Evolutionary conservation across 2,329 filamentous ascomycete species (phyloP), one percentile per base, ranked within the genome.

Genomic region (Talaromyces sp.): DNA sequence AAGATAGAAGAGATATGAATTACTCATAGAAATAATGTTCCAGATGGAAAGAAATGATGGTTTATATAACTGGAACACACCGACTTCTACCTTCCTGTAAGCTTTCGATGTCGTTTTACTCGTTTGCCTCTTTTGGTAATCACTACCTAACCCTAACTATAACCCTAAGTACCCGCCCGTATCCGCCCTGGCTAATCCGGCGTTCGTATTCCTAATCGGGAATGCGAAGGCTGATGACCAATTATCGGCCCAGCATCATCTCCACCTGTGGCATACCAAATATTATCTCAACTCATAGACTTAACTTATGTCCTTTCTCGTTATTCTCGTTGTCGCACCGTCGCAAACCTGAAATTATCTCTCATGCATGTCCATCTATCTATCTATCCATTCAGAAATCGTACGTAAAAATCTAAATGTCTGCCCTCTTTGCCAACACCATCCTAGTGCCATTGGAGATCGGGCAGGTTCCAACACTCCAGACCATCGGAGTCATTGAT

Each of bases 41-140:
- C n/a, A n/a, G n/a, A 28, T 28, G 25, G 25, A 28, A n/a, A 28
- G 25, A 28, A 7, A 7, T 7, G 25, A 28, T n/a, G n/a, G n/a
- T n/a, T n/a, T n/a, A n/a, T n/a, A n/a, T n/a, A n/a, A n/a, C n/a
- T n/a, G n/a, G n/a, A n/a, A n/a, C n/a, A n/a, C n/a, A n/a, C n/a
- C n/a, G n/a, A n/a, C n/a, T n/a, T n/a, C n/a, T n/a, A n/a, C n/a
- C n/a, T n/a, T n/a, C n/a, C n/a, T n/a, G n/a, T n/a, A n/a, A n/a
- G n/a, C n/a, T n/a, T 28, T 4, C 7, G 25, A 28, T 28, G 25
- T 46, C 50, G 50, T 53, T 53, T 53, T 28, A 10, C 50, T 53
- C 50, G 50, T 53, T 53, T 53, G 9, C 50, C 33, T 17, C 3
- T 25, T 53, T 53, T 25, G 48, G 48, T 13, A 39, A 52, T 39